Evolutionary conservation across 2,329 filamentous ascomycete genomes (phyloP).

Genomic region (Talaromyces verruculosus): DNA sequence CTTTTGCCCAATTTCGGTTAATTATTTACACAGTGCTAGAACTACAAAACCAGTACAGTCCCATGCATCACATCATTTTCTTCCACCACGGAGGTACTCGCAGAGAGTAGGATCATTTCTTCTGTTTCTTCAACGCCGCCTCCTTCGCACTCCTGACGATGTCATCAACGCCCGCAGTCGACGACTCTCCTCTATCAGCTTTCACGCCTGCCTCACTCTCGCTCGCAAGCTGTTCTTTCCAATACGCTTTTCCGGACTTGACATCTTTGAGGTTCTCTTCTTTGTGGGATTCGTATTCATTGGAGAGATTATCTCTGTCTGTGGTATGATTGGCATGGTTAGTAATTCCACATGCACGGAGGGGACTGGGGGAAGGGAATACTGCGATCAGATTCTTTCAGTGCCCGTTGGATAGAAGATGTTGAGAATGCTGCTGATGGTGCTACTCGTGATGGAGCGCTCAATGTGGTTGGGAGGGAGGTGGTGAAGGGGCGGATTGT

Average conservation of each 20-base stretch:
- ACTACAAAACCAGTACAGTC: neutral
- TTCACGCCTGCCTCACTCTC: constrained; percentile 73
- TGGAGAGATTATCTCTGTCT: constrained; percentile 47
- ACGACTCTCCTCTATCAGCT: constrained; percentile 57
- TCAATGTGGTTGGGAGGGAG: neutral
- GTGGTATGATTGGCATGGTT: neutral
- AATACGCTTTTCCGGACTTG: constrained; percentile 65
- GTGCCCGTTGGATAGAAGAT: constrained; percentile 27
- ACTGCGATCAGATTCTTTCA: constrained; percentile 42
- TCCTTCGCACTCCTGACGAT: constrained; percentile 7
- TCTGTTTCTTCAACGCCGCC: neutral
- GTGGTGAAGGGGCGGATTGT: constrained; percentile 5
- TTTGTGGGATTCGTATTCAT: constrained; percentile 57
- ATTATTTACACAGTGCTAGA: neutral
- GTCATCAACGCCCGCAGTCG: constrained; percentile 1
- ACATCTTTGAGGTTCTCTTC: constrained; percentile 56
- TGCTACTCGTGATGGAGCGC: neutral
- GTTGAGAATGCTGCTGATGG: constrained; percentile 10
- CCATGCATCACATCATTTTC: neutral
- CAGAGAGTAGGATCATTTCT: neutral
- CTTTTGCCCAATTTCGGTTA: neutral
- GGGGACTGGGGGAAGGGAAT: constrained; percentile 16
- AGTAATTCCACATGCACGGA: neutral
- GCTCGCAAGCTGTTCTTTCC: constrained; percentile 74
- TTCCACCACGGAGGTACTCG: neutral